Evolutionary conservation across 176 grass and related monocot genomes (phyloP).

Genomic region (Carex myosuroides): DNA sequence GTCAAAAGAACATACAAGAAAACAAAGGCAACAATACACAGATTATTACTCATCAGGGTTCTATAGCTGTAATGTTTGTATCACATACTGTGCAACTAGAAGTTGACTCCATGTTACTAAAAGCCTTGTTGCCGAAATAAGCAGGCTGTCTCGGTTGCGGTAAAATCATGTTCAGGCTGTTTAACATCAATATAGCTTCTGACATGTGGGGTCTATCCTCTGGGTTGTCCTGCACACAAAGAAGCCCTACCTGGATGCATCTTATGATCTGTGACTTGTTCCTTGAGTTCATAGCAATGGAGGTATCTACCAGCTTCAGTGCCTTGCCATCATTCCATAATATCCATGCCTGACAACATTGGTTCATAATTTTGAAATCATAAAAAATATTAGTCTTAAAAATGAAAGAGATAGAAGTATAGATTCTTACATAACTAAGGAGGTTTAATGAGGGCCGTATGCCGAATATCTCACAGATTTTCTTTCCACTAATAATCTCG

Average conservation of each 20-base stretch:
- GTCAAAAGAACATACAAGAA: not conserved
- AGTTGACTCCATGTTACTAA: constrained; percentile 32
- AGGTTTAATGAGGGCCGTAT: constrained; percentile 21
- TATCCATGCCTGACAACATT: constrained; percentile 45
- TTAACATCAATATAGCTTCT: constrained; percentile 47
- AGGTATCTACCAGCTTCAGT: constrained; percentile 31
- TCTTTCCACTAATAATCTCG: constrained; percentile 69
- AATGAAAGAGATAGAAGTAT: not conserved
- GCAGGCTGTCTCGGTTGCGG: constrained; percentile 45
- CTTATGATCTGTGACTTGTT: constrained; percentile 33
- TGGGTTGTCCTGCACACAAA: constrained; percentile 63
- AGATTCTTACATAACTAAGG: not conserved
- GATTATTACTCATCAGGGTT: constrained; percentile 28
- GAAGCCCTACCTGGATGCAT: constrained; percentile 56
- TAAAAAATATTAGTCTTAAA: not conserved
- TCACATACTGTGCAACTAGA: constrained; percentile 34
- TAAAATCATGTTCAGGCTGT: constrained; percentile 30
- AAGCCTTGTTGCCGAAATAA: constrained; percentile 30
- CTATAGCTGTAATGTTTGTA: constrained; percentile 34
- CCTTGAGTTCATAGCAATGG: constrained; percentile 13
- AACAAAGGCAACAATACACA: not conserved
- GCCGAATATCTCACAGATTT: constrained; percentile 40
- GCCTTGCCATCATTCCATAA: constrained; percentile 52
- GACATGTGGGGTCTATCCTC: constrained; percentile 59
- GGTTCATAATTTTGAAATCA: not conserved